Conservation (phyloP, 129 eudicot genomes). For the Artemisia annua region DNA sequence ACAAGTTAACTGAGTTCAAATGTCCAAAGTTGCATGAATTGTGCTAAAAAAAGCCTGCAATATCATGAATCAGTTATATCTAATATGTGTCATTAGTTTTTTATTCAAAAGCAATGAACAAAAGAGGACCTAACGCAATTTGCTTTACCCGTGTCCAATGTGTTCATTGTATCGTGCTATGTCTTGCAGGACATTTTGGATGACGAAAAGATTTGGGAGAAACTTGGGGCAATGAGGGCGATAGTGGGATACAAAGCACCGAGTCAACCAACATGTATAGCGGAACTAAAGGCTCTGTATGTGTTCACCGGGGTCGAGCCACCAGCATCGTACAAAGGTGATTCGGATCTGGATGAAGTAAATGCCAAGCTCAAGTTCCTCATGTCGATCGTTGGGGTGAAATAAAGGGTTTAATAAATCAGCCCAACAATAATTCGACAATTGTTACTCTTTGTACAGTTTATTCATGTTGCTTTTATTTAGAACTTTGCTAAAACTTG, state of each 20-base stretch:
- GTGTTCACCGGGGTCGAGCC: slow-evolving; percentile 81
- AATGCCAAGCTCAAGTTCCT: slow-evolving; percentile 53
- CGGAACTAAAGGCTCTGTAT: slow-evolving; percentile 71
- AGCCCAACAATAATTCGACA: background rate
- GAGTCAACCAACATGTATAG: slow-evolving; percentile 28
- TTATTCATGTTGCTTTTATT: background rate
- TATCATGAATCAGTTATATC: too few relatives aligned
- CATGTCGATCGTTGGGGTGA: slow-evolving; percentile 74
- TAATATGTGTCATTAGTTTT: too few relatives aligned
- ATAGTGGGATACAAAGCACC: slow-evolving; percentile 66
- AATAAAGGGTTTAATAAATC: slow-evolving; percentile 26
- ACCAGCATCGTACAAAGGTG: slow-evolving; percentile 39
- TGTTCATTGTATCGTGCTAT: background rate
- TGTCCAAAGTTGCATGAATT: too few relatives aligned
- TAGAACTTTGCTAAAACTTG: background rate
- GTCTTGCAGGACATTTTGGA: slow-evolving; percentile 28
- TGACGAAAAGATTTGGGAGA: slow-evolving; percentile 66
- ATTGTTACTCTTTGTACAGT: background rate
- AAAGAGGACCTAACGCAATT: too few relatives aligned
- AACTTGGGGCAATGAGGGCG: slow-evolving; percentile 54
- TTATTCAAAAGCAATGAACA: too few relatives aligned
- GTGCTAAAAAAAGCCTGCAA: too few relatives aligned
- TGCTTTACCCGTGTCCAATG: background rate
- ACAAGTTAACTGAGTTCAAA: too few relatives aligned
- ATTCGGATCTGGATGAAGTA: slow-evolving; percentile 34